phyloP scores from a whole-genome alignment of 768 basidiomycete genomes.

The Serendipita sp. region DNA sequence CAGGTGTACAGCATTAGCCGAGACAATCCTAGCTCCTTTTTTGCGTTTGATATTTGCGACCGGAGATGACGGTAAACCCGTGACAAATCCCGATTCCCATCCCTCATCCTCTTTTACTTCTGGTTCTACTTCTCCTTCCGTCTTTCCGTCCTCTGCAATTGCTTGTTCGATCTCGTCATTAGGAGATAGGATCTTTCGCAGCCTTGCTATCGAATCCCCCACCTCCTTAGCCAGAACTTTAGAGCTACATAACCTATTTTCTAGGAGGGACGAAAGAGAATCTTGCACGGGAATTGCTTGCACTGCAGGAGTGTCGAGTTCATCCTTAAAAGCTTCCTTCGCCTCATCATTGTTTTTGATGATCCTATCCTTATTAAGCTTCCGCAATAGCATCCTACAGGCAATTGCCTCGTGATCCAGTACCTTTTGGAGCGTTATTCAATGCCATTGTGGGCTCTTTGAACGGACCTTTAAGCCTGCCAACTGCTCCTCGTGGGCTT shows the following conservation, averaged over 20 bases:
- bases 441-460: background rate
- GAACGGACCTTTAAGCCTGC: slow-evolving; percentile 43
- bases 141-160: too few relatives aligned
- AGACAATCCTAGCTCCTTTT: too few relatives aligned
- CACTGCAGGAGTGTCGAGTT: slow-evolving; percentile 24
- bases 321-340: background rate
- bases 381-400: slow-evolving; percentile 48
- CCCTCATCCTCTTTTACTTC: slow-evolving; percentile 17
- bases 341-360: background rate
- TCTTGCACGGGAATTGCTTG: background rate
- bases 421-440: background rate
- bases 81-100: slow-evolving; percentile 30
- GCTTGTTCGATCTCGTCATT: slow-evolving; percentile 7
- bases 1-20: too few relatives aligned
- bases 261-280: slow-evolving; percentile 34
- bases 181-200: slow-evolving; percentile 24
- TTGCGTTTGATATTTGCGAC: too few relatives aligned
- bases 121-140: slow-evolving; percentile 14
- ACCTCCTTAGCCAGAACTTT: slow-evolving; percentile 53
- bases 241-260: slow-evolving; percentile 58
- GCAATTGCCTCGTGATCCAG: slow-evolving; percentile 44
- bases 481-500: slow-evolving; percentile 43
- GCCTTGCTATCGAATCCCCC: slow-evolving; percentile 30
- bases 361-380: slow-evolving; percentile 57
- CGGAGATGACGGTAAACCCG: slow-evolving; percentile 6